Conservation (phyloP, 345 rosid species). For the Hibiscus syriacus region DNA sequence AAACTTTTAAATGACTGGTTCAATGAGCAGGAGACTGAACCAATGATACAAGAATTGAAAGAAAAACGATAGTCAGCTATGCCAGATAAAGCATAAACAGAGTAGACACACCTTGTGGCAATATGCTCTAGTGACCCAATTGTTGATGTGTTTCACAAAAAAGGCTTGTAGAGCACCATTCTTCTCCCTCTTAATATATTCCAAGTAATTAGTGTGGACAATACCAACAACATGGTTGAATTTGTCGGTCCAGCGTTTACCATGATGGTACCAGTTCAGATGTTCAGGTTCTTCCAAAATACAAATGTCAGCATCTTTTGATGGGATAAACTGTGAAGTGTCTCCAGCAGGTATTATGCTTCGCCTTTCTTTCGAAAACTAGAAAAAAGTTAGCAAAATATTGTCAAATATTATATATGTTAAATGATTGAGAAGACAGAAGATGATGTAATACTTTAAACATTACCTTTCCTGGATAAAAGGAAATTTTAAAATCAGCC, state of each 20-base stretch:
- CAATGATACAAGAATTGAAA: not conserved
- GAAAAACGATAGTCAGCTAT: not conserved
- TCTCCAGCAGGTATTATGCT: constrained; percentile 98
- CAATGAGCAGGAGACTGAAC: not conserved
- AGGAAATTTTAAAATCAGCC: constrained; percentile 84
- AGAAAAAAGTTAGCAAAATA: constrained; percentile 14
- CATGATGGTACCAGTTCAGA: constrained; percentile 96
- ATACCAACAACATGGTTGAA: constrained; percentile 95
- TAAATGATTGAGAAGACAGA: not conserved
- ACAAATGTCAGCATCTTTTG: constrained; percentile 89
- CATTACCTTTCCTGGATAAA: constrained; percentile 94
- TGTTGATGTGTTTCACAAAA: constrained; percentile 88
- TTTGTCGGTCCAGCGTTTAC: constrained; percentile 94
- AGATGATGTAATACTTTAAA: constrained; percentile 9
- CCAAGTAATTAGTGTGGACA: constrained; percentile 97
- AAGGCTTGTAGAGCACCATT: constrained; percentile 94
- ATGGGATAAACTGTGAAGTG: constrained; percentile 78
- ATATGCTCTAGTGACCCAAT: constrained; percentile 79
- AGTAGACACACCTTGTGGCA: constrained; percentile 64
- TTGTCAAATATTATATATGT: not conserved
- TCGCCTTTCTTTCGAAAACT: constrained; percentile 89
- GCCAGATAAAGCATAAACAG: constrained; percentile 8
- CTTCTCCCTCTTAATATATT: constrained; percentile 94
- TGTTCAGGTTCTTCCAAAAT: constrained; percentile 97
- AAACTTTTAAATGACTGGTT: not conserved